phyloP scores from a whole-genome alignment of 805 yeast genomes.

The Metschnikowia hibisci region DNA sequence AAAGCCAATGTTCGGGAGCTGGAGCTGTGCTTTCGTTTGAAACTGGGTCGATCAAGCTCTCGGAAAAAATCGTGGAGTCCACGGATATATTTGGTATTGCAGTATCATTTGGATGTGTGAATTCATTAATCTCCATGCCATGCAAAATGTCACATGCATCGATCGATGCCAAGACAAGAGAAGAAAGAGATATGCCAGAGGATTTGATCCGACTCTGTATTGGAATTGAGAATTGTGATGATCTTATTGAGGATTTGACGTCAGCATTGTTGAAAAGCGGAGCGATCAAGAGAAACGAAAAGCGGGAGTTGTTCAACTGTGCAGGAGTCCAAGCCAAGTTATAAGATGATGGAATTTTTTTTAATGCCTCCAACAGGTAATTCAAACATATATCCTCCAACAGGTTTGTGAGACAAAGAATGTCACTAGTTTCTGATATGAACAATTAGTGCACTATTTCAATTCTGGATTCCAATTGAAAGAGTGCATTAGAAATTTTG shows the following conservation, averaged over 20 bases:
- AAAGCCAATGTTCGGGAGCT: conserved; percentile 71
- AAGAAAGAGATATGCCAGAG: conserved; percentile 87
- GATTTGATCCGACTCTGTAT: conserved; percentile 86
- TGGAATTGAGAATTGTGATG: conserved; percentile 83
- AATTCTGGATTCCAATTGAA: too few species aligned
- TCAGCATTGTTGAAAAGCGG: conserved; percentile 68
- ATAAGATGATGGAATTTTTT: conserved; percentile 7
- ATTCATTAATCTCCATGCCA: conserved; percentile 89
- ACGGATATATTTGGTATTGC: conserved; percentile 82
- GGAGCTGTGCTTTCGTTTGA: conserved; percentile 90
- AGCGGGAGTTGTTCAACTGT: conserved; percentile 40
- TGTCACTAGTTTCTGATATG: too few species aligned
- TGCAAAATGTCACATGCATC: conserved; percentile 98
- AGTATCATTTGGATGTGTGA: conserved; percentile 92
- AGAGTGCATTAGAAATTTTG: too few species aligned
- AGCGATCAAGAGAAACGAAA: conserved; percentile 41
- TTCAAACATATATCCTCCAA: conserved; percentile 11
- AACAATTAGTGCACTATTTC: too few species aligned
- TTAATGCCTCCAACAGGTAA: conserved; percentile 14
- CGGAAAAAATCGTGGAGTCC: conserved; percentile 70
- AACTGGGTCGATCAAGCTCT: conserved; percentile 67
- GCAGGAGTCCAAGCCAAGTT: conserved; percentile 30
- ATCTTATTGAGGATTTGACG: conserved; percentile 75
- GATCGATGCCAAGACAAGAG: conserved; percentile 80
- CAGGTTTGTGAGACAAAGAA: conserved; percentile 14